Evolutionary conservation across 192 early-diverging fungal genomes (phyloP).

Genomic region (Borealophlyctis nickersoniae): DNA sequence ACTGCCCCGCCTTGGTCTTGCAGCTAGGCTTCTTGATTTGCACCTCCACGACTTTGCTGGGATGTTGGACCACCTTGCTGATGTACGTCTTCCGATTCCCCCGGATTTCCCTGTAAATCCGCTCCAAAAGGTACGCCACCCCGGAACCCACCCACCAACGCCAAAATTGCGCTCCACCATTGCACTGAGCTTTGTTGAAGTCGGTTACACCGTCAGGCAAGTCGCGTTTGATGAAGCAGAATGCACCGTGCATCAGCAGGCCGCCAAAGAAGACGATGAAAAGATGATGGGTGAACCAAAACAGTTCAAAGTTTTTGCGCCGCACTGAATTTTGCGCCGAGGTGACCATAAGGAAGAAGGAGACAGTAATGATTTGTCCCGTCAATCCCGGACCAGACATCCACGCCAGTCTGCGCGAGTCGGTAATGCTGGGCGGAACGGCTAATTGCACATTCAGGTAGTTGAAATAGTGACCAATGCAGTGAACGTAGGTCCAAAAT

Average conservation of each 20-base stretch:
- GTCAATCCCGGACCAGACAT: constrained; percentile 75
- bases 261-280: constrained; percentile 82
- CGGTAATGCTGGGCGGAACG: constrained; percentile 30
- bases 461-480: constrained; percentile 74
- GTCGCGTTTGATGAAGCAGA: constrained; percentile 75
- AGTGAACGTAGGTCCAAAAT: constrained; percentile 72
- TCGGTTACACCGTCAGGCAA: constrained; percentile 20
- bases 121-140: constrained; percentile 68
- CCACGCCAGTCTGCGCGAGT: constrained; percentile 49
- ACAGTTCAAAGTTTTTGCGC: constrained; percentile 70
- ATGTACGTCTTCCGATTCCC: constrained; percentile 65
- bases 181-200: constrained; percentile 42
- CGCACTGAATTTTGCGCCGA: constrained; percentile 61
- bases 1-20: constrained; percentile 69
- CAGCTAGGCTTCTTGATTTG: constrained; percentile 68
- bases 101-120: constrained; percentile 67
- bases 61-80: constrained; percentile 80
- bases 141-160: constrained; percentile 73
- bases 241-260: constrained; percentile 75
- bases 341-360: constrained; percentile 75
- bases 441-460: constrained; percentile 56
- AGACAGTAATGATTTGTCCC: constrained; percentile 70
- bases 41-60: constrained; percentile 76
- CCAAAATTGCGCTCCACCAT: constrained; percentile 73
- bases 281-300: constrained; percentile 86